Evolutionary conservation across 139 green algal genomes (phyloP).

Genomic region (Chlorella sp.): DNA sequence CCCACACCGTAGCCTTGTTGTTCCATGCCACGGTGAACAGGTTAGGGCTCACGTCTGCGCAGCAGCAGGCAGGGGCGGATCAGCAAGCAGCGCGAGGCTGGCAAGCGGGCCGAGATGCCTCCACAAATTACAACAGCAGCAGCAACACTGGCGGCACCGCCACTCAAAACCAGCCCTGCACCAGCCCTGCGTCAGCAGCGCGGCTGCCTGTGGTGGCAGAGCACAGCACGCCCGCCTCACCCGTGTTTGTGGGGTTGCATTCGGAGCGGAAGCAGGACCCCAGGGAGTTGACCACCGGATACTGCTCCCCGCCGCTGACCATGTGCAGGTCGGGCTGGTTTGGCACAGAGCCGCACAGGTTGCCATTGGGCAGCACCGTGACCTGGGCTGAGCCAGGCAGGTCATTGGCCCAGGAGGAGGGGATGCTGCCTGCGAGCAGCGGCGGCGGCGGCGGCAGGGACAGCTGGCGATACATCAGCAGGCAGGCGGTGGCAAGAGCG

Average conservation of each 20-base stretch:
- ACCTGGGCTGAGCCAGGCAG: not conserved
- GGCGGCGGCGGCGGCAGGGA: not conserved
- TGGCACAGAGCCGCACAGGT: slow-evolving; percentile 34
- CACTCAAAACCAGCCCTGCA: no score
- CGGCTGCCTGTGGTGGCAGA: no score
- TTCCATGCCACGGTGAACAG: not conserved
- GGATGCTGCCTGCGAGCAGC: slow-evolving; percentile 12
- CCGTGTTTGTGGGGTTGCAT: not conserved
- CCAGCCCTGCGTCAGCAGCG: no score
- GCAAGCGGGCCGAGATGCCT: no score
- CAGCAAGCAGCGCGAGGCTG: not conserved
- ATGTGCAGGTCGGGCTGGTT: not conserved
- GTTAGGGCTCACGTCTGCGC: slow-evolving; percentile 15
- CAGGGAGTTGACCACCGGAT: slow-evolving; percentile 13
- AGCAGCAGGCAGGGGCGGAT: not conserved
- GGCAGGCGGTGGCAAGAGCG: no score
- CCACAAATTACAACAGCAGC: no score
- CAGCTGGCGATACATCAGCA: not conserved
- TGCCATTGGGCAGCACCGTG: slow-evolving; percentile 24
- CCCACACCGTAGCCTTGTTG: slow-evolving; percentile 19
- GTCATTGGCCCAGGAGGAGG: slow-evolving; percentile 8
- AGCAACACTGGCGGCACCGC: no score
- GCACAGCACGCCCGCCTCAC: no score
- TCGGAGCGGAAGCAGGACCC: not conserved
- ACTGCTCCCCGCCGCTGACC: not conserved